Evolutionary conservation across 1,284 basidiomycete genomes (phyloP), one percentile per base, ranked within the genome.

Genomic region (Cryptococcus hybrid): DNA sequence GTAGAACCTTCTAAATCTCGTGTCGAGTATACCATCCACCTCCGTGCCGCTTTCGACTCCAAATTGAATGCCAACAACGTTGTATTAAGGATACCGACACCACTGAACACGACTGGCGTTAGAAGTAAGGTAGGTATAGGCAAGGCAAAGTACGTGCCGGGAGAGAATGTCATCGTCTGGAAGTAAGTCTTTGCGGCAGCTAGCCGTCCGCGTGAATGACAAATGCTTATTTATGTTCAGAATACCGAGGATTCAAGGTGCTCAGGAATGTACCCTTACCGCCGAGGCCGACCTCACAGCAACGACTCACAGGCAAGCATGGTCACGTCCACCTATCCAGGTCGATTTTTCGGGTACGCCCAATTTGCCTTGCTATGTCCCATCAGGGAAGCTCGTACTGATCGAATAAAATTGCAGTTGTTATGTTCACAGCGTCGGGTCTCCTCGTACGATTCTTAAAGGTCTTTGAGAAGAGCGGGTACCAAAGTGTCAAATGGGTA

Each of bases 401-500:
- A 18, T 18, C 18, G 3, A n/a, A 18, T 13, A 30, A 45, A 55
- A 47, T 11, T 30, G 86, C 93, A 80, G 95, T 99, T 57, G 83
- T 99, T 68, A 99, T 99, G 95, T 93, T 97, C 78, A 98, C 95
- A 0, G 85, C 94, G 5, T 97, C 93, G 7, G 96, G 96, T 0
- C 78, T 99, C 66, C 87, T 96, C 53, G 96, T 99, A 13, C 85
- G 95, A 49, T 99, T 97, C 83, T 79, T 99, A 71, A 99, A 98
- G 78, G 94, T 99, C 30, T 97, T 96, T 69, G 96, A 99, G 81
- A 96, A 93, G 83, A 86, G 83, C 74, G 90, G 87, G 67, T 98
- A 98, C 73, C 86, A 91, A 67, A 90, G 88, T 64, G 86, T 93
- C 62, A 94, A 94, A 76, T 95, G 92, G 92, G 92, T 95, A 34